A percentile compares a stretch with the other conserved stretches of the same genome.
Evolutionary conservation across 441 rosid species (phyloP).

Genomic region (Jatropha podagrica): DNA sequence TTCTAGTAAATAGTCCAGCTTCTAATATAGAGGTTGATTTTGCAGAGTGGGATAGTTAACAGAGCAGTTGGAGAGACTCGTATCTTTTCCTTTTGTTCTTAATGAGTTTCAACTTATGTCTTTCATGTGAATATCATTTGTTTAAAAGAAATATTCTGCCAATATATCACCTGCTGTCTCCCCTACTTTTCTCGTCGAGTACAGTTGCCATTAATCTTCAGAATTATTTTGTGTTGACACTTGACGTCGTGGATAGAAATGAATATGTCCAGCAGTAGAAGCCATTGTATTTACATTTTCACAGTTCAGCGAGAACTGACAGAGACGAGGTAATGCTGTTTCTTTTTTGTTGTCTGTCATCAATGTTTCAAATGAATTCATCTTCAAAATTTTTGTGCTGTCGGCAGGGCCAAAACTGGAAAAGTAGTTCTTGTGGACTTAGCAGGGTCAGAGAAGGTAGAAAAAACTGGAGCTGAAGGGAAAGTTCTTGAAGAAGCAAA

Average conservation of each 20-base stretch:
- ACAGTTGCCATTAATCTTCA: not conserved
- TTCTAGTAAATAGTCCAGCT: conserved; percentile 17
- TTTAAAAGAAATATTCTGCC: not conserved
- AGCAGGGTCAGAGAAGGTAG: conserved; percentile 95
- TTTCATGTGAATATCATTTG: not conserved
- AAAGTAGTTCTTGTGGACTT: conserved; percentile 84
- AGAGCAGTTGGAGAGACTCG: conserved; percentile 95
- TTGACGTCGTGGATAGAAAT: conserved; percentile 58
- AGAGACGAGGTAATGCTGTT: conserved; percentile 49
- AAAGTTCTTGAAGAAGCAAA: conserved; percentile 90
- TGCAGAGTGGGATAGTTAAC: conserved; percentile 76
- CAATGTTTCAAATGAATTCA: conserved; percentile 5
- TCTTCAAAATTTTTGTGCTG: conserved; percentile 19
- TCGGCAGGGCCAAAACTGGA: conserved; percentile 60
- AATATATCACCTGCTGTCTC: not conserved
- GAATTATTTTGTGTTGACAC: conserved; percentile 28
- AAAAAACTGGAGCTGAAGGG: conserved; percentile 97
- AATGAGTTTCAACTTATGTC: not conserved
- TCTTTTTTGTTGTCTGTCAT: conserved; percentile 5
- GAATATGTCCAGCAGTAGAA: conserved; percentile 93
- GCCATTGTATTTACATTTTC: conserved; percentile 78
- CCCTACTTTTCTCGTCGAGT: not conserved
- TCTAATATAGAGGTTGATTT: conserved; percentile 31
- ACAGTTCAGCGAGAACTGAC: conserved; percentile 55
- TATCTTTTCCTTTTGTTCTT: conserved; percentile 39